Percentiles rank a stretch among this genome's conserved stretches.
Evolutionary conservation across 768 basidiomycete species (phyloP).

Genomic region (Tulasnella sp.): DNA sequence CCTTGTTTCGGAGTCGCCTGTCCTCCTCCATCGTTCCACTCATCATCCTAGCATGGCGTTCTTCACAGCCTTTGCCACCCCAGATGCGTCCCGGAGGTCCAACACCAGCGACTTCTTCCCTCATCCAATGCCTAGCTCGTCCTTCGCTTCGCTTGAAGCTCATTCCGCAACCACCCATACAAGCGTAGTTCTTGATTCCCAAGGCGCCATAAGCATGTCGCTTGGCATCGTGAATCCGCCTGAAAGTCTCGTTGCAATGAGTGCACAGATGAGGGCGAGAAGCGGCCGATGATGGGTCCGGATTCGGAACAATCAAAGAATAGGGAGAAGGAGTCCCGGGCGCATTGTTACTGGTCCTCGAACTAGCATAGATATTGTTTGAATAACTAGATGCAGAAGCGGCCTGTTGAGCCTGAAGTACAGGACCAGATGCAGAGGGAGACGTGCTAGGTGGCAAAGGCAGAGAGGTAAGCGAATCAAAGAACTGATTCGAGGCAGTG

Average conservation of each 20-base stretch:
- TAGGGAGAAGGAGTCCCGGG: conserved; percentile 11
- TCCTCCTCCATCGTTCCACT: conserved; percentile 14
- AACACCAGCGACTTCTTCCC: conserved; percentile 11
- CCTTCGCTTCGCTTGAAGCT: conserved; percentile 9
- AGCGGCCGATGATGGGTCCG: neutral
- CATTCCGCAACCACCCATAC: conserved; percentile 13
- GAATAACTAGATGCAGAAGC: neutral
- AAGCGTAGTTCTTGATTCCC: conserved; percentile 12
- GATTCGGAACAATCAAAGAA: conserved; percentile 8
- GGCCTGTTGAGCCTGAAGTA: neutral
- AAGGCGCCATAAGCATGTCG: conserved; percentile 7
- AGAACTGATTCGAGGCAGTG: neutral
- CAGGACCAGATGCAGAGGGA: neutral
- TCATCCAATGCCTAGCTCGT: conserved; percentile 6
- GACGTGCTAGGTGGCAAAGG: neutral
- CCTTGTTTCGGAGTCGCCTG: conserved; percentile 10
- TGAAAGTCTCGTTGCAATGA: conserved; percentile 14
- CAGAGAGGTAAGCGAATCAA: neutral
- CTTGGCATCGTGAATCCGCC: conserved; percentile 14
- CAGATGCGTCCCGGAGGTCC: conserved; percentile 5
- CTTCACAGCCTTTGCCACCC: conserved; percentile 12
- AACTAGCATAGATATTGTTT: neutral
- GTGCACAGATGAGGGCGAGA: conserved; percentile 13
- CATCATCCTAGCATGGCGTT: conserved; percentile 2
- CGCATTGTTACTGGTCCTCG: neutral